phyloP scores from a whole-genome alignment of 2,329 filamentous ascomycete genomes.

The Trichoderma asperellum region DNA sequence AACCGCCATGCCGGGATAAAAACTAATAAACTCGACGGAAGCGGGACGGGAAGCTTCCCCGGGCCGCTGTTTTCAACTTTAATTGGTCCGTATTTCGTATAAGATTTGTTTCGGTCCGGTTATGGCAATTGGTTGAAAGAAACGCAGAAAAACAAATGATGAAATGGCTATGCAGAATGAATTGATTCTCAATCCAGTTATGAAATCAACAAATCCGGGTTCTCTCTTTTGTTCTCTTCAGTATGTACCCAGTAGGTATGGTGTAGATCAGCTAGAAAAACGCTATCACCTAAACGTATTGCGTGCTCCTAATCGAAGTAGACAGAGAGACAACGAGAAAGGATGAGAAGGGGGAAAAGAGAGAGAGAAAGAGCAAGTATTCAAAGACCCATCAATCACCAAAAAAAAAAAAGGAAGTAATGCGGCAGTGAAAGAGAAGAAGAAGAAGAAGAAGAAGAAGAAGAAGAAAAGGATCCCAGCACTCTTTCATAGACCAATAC shows the following conservation, averaged over 20 bases:
- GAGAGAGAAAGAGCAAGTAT: not conserved
- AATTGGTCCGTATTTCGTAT: not conserved
- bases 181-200: not conserved
- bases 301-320: not conserved
- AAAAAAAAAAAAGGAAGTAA: not conserved
- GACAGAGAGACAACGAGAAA: not conserved
- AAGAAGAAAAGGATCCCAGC: not conserved
- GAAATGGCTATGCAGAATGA: not conserved
- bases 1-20: not conserved
- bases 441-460: not conserved
- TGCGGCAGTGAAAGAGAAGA: not conserved
- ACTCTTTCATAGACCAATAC: not conserved
- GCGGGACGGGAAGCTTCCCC: not conserved
- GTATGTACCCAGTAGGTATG: not conserved
- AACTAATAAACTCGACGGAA: not conserved
- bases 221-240: not conserved
- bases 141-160: not conserved
- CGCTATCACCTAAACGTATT: not conserved
- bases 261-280: not conserved
- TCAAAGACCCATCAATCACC: not conserved
- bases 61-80: not conserved
- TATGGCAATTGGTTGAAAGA: not conserved
- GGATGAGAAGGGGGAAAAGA: not conserved
- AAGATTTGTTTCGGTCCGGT: not conserved
- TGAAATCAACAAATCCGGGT: not conserved